Conservation (phyloP, 257 asterid genomes). For the Solanum dulcamara region DNA sequence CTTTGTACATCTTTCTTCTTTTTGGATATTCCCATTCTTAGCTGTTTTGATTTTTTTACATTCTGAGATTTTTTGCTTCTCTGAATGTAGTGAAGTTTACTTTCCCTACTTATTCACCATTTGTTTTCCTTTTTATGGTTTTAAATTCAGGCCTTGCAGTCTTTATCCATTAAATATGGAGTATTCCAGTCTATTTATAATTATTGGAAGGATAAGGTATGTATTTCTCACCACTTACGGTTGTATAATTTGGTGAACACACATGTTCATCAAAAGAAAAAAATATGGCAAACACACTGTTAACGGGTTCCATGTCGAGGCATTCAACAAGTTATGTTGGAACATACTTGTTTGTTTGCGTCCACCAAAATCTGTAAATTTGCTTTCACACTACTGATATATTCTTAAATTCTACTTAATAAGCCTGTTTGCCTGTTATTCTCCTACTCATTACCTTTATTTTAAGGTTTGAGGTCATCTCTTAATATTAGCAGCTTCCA, state of each 20-base stretch:
- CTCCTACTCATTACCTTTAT: not conserved
- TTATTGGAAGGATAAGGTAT: constrained; percentile 95
- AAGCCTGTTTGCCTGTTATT: not conserved
- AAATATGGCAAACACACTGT: not conserved
- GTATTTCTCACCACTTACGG: not conserved
- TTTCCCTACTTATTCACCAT: not conserved
- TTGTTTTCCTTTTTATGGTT: not conserved
- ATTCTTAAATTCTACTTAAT: not conserved
- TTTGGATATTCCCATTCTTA: not conserved
- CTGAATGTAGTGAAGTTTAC: not conserved
- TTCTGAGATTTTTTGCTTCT: not conserved
- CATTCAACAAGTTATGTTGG: not conserved
- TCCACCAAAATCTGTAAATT: not conserved
- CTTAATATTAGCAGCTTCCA: not conserved
- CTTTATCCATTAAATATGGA: constrained; percentile 76
- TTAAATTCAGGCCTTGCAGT: constrained; percentile 62
- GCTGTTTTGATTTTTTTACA: not conserved
- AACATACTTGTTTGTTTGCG: not conserved
- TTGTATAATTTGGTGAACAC: not conserved
- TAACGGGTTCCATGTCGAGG: not conserved
- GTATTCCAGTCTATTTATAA: constrained; percentile 81
- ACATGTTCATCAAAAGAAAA: not conserved
- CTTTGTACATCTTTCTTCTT: not conserved
- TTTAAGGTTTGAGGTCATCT: not conserved
- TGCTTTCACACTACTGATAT: not conserved